Conservation (phyloP, 306 rosid species). For the Corylus heterophylla region DNA sequence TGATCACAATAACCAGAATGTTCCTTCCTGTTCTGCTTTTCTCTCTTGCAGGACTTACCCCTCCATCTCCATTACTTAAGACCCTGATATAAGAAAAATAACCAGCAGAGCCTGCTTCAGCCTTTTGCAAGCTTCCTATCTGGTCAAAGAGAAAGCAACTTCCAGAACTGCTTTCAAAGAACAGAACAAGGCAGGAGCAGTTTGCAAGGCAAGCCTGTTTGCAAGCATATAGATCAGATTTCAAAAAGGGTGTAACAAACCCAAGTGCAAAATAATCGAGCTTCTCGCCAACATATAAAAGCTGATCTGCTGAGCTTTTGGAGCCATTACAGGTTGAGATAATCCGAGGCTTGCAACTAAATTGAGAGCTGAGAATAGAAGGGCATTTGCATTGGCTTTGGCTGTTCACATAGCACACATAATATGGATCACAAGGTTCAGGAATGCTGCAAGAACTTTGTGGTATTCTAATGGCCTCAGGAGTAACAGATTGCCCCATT, state of each 20-base stretch:
- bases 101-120: constrained; percentile 19
- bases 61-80: not conserved
- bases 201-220: constrained; percentile 31
- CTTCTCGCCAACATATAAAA: constrained; percentile 35
- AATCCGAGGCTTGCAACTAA: constrained; percentile 27
- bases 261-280: constrained; percentile 37
- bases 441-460: constrained; percentile 35
- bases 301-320: constrained; percentile 17
- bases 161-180: constrained; percentile 30
- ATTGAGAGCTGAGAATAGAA: constrained; percentile 16
- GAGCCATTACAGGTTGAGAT: constrained; percentile 31
- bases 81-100: constrained; percentile 32
- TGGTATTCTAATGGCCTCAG: constrained; percentile 32
- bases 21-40: constrained; percentile 21
- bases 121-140: constrained; percentile 31
- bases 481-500: constrained; percentile 14
- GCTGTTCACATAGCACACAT: constrained; percentile 24
- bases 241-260: constrained; percentile 26
- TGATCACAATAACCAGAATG: constrained; percentile 24
- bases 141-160: constrained; percentile 37
- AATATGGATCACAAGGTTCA: constrained; percentile 40
- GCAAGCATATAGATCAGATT: constrained; percentile 29
- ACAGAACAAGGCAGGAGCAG: constrained; percentile 40
- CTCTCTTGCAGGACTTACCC: not conserved
- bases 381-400: constrained; percentile 34